phyloP scores from a whole-genome alignment of 2,329 filamentous ascomycete species.

The Cladosporium phlei region DNA sequence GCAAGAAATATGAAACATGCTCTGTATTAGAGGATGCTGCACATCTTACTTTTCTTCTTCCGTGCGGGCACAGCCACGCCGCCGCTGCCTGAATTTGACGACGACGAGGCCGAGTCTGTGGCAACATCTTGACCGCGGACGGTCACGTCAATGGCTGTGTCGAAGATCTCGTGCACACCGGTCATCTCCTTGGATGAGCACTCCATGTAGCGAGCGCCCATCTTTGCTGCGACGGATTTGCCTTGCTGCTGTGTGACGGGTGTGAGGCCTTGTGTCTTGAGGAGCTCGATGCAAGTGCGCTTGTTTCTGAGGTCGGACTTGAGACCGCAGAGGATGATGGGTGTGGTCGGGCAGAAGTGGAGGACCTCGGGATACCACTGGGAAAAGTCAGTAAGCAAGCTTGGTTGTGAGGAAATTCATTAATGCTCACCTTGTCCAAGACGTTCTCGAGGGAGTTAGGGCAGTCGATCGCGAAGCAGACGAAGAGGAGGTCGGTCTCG shows the following conservation, averaged over 20 bases:
- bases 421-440: conserved; percentile 78
- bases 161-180: conserved; percentile 95
- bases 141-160: conserved; percentile 82
- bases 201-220: conserved; percentile 94
- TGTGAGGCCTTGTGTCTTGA: conserved; percentile 94
- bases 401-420: background rate
- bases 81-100: conserved; percentile 15
- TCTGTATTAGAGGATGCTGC: conserved; percentile 65
- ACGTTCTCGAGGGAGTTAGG: conserved; percentile 98
- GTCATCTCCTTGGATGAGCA: conserved; percentile 97
- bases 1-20: background rate
- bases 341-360: conserved; percentile 97
- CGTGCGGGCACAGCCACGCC: conserved; percentile 33
- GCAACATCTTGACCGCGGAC: conserved; percentile 62
- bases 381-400: conserved; percentile 14
- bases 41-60: conserved; percentile 82
- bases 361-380: conserved; percentile 99
- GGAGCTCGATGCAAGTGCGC: conserved; percentile 94
- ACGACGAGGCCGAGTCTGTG: conserved; percentile 39
- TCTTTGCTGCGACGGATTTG: conserved; percentile 79
- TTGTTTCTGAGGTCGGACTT: conserved; percentile 96
- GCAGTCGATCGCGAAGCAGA: conserved; percentile 98
- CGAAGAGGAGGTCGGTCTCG: conserved; percentile 95
- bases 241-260: conserved; percentile 92
- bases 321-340: conserved; percentile 88